Conservation (phyloP, 2,329 filamentous ascomycete genomes). For the Cadophora malorum region DNA sequence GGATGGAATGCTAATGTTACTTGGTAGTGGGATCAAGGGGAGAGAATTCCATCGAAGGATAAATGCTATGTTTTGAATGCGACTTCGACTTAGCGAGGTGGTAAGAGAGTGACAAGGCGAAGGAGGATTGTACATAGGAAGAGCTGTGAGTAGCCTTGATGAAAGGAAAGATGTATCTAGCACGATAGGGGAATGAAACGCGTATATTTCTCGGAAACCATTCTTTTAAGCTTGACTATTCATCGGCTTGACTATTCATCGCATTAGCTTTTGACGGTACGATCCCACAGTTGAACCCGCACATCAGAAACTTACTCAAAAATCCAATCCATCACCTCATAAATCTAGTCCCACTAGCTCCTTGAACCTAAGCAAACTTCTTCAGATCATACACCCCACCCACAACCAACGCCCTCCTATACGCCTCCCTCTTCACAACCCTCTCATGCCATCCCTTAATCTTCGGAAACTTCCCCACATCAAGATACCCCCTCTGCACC, state of each 20-base stretch:
- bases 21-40: slow-evolving; percentile 11
- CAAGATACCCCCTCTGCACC: slow-evolving; percentile 39
- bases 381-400: slow-evolving; percentile 37
- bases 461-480: slow-evolving; percentile 41
- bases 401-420: slow-evolving; percentile 37
- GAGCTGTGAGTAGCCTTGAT: background rate
- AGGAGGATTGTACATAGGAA: background rate
- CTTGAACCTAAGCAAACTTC: slow-evolving; percentile 18
- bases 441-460: slow-evolving; percentile 39
- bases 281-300: background rate
- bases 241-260: background rate
- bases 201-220: background rate
- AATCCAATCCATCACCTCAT: background rate
- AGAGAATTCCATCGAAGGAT: slow-evolving; percentile 9
- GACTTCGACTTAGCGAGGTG: slow-evolving; percentile 49
- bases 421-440: slow-evolving; percentile 34
- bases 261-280: background rate
- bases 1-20: background rate
- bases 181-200: background rate
- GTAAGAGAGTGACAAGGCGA: background rate
- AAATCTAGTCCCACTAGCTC: background rate
- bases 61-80: slow-evolving; percentile 9
- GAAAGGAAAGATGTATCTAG: background rate
- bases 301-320: background rate
- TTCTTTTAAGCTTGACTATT: background rate